phyloP scores from a whole-genome alignment of 257 asterid species.

The Solanum bukasovii region DNA sequence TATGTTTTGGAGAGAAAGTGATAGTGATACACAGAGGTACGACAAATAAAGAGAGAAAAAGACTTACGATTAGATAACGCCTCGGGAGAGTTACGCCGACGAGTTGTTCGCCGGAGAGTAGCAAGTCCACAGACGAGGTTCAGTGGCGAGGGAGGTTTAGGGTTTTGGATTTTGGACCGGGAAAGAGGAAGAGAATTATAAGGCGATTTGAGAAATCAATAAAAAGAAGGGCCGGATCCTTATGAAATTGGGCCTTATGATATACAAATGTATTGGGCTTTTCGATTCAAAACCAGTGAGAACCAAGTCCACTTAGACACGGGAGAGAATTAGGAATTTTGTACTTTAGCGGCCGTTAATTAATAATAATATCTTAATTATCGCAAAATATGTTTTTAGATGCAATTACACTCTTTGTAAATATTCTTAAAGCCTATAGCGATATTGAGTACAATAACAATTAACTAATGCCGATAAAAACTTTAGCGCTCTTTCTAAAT shows the following conservation, averaged over 20 bases:
- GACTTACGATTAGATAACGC: not conserved
- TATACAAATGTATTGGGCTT: not conserved
- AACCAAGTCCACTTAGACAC: not conserved
- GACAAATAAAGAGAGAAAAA: not conserved
- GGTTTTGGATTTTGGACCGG: not conserved
- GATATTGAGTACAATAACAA: not conserved
- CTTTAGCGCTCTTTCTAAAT: too few species aligned
- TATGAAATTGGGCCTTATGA: not conserved
- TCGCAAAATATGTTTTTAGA: too few species aligned
- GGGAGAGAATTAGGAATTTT: not conserved
- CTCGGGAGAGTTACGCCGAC: not conserved
- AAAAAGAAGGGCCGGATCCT: not conserved
- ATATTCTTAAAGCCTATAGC: not conserved
- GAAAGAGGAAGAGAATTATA: not conserved
- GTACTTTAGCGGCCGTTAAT: not conserved
- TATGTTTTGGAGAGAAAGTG: not conserved
- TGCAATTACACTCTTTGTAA: not conserved
- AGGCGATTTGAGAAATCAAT: not conserved
- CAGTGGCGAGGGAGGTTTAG: not conserved
- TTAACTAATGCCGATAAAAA: too few species aligned
- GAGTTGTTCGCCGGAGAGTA: not conserved
- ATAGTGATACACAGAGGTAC: not conserved
- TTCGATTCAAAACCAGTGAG: not conserved
- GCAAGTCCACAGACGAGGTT: not conserved
- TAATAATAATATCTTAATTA: too few species aligned